phyloP scores from a whole-genome alignment of 2,329 filamentous ascomycete genomes.

The Didymella arachidicola region DNA sequence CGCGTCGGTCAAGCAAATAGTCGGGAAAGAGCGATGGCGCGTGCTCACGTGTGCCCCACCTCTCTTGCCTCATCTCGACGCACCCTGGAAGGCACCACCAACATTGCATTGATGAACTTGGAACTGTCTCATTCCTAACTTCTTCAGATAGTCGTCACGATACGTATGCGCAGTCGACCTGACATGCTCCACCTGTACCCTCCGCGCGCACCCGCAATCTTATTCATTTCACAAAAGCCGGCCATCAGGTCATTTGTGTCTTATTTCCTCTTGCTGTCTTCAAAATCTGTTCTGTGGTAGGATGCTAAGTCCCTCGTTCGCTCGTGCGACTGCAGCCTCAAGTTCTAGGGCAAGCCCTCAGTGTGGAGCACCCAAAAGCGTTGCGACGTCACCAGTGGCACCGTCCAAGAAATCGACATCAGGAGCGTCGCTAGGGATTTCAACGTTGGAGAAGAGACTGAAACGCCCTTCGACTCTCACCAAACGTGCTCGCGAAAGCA shows the following conservation, averaged over 20 bases:
- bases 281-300: neutral
- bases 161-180: neutral
- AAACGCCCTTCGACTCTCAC: constrained; percentile 28
- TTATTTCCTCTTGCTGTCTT: too few relatives aligned
- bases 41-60: constrained; percentile 24
- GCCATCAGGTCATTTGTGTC: neutral
- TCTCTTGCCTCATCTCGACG: neutral
- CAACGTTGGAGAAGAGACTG: constrained; percentile 8
- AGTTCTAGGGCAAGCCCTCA: constrained; percentile 13
- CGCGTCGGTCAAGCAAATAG: constrained; percentile 16
- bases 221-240: neutral
- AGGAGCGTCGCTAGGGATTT: neutral
- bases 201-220: neutral
- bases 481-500: constrained; percentile 9
- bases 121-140: neutral
- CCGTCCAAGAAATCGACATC: neutral
- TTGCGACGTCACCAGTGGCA: neutral
- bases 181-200: neutral
- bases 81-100: constrained; percentile 11
- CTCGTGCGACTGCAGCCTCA: constrained; percentile 31
- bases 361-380: neutral
- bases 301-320: constrained; percentile 32
- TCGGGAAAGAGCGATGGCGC: constrained; percentile 28
- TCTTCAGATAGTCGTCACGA: neutral
- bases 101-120: neutral